Percentiles rank a stretch among this genome's conserved stretches.
Conservation (phyloP, 163 green algal species). For the Scenedesmus sp. region DNA sequence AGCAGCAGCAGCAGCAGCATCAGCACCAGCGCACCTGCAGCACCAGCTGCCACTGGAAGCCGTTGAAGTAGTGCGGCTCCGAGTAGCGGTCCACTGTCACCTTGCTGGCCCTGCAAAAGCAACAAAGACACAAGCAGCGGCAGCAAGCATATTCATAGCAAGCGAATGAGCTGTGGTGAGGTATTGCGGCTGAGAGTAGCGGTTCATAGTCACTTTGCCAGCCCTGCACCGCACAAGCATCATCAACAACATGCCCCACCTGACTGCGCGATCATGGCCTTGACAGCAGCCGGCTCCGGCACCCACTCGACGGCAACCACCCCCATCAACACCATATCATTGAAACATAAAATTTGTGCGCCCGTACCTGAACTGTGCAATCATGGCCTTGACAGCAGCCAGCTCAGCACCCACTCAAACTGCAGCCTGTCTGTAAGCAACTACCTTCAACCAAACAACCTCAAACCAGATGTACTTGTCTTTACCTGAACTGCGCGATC, state of each 20-base stretch:
- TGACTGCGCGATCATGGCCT: not conserved
- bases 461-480: not conserved
- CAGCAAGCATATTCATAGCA: not conserved
- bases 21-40: constrained; percentile 17
- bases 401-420: constrained; percentile 48
- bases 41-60: constrained; percentile 48
- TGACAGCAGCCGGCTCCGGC: not conserved
- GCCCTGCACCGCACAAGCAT: not conserved
- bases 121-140: not conserved
- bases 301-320: no score
- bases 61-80: constrained; percentile 50
- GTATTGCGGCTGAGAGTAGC: no score
- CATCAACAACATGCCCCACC: not conserved
- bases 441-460: no score
- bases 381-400: constrained; percentile 10
- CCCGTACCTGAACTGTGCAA: constrained; percentile 26
- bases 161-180: not conserved
- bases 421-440: not conserved
- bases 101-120: constrained; percentile 22
- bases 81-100: constrained; percentile 47
- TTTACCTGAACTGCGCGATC: constrained; percentile 35
- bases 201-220: no score
- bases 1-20: not conserved
- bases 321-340: no score
- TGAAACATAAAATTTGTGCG: no score